Percentiles rank a stretch among this genome's conserved stretches.
Conservation (phyloP, 768 basidiomycete species). For the Psilocybe sp. region DNA sequence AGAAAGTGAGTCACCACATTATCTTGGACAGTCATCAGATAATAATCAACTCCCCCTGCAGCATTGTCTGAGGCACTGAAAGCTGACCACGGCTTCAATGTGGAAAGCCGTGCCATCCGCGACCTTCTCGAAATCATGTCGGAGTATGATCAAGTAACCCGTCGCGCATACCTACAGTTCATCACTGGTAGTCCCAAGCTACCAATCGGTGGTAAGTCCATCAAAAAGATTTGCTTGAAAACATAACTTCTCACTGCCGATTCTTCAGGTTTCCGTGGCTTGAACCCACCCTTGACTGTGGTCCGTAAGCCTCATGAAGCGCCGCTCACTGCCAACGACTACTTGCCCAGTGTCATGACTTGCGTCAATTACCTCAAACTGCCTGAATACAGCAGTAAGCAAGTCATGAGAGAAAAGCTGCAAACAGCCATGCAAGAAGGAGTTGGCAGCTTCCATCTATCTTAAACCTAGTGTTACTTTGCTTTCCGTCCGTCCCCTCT, state of each 20-base stretch:
- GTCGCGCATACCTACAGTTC: slow-evolving; percentile 92
- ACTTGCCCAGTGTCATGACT: slow-evolving; percentile 97
- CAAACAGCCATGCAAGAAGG: slow-evolving; percentile 88
- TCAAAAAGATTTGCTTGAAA: not conserved
- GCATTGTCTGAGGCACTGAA: slow-evolving; percentile 89
- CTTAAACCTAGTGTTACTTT: slow-evolving; percentile 36
- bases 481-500: slow-evolving; percentile 7
- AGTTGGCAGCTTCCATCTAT: slow-evolving; percentile 95
- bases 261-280: slow-evolving; percentile 80
- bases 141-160: slow-evolving; percentile 65
- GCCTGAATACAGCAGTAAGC: slow-evolving; percentile 90
- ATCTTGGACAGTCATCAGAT: not conserved
- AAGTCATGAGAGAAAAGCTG: slow-evolving; percentile 81
- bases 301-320: slow-evolving; percentile 96
- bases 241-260: not conserved
- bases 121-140: slow-evolving; percentile 87
- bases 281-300: slow-evolving; percentile 92
- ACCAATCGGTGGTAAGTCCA: slow-evolving; percentile 82
- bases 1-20: slow-evolving; percentile 63
- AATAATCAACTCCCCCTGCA: slow-evolving; percentile 27
- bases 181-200: slow-evolving; percentile 97
- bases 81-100: slow-evolving; percentile 97
- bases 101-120: slow-evolving; percentile 88
- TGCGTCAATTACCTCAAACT: slow-evolving; percentile 97
- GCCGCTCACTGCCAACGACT: slow-evolving; percentile 88